Percentiles rank a stretch among this genome's conserved stretches.
These are phyloP conservation scores for Rhypophila decipiens DNA, from an alignment of 495 filamentous ascomycete species.

Conservation along the genomic window DNA sequence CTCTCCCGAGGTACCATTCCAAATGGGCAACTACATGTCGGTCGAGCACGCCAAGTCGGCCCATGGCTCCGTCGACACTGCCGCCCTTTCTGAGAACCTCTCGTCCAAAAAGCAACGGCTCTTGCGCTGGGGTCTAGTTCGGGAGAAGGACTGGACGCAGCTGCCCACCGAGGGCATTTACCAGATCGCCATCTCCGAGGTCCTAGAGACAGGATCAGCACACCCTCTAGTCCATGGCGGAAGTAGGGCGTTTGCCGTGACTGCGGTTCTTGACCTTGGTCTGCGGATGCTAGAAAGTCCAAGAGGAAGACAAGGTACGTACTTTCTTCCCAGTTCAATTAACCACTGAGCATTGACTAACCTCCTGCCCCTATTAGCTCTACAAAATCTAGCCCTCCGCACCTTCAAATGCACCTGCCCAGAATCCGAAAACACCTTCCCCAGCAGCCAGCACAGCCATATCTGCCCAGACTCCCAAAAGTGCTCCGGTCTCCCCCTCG, in stretches of 20 bases:
- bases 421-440: not conserved
- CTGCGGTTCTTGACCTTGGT: constrained; percentile 15
- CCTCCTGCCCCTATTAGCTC: constrained; percentile 2
- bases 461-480: not conserved
- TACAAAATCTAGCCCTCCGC: constrained; percentile 11
- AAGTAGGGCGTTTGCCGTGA: constrained; percentile 10
- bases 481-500: not conserved
- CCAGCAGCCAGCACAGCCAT: not conserved
- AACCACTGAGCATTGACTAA: not conserved
- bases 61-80: not conserved
- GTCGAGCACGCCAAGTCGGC: not conserved
- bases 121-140: not conserved
- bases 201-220: constrained; percentile 2
- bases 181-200: constrained; percentile 15
- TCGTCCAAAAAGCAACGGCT: not conserved
- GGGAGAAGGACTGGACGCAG: not conserved
- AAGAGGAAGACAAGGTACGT: constrained; percentile 10
- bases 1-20: too few species aligned
- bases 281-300: constrained; percentile 16
- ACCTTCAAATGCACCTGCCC: constrained; percentile 11
- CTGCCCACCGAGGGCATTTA: constrained; percentile 12
- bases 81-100: not conserved
- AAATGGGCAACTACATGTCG: not conserved
- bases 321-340: not conserved
- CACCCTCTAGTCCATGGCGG: constrained; percentile 10